Base-by-base conservation (phyloP, 2,329 filamentous ascomycete species). In the Colletotrichum sojae region DNA sequence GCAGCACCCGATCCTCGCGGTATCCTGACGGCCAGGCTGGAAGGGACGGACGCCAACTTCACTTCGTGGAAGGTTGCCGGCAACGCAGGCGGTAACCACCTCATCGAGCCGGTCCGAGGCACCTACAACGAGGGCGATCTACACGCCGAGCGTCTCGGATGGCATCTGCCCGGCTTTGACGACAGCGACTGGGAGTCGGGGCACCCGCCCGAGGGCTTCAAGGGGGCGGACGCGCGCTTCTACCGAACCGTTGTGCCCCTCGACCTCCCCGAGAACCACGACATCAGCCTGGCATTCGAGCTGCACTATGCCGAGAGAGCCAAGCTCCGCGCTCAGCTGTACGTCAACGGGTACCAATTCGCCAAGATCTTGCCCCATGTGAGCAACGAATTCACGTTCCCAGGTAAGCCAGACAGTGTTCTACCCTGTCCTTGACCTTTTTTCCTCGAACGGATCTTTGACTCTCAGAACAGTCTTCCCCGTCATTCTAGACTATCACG, bases 91-190 rank as follows among this genome's bases (percentile, higher is more conserved):
- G 39, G 39, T 13, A 46, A 45, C 36, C 13, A 25, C n/a, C 15
- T 57, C 18, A 48, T 48, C 5, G 54, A 57, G 9, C 22, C 39
- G 20, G 39, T 57, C 20, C 54, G 54, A 15, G 54, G 54, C 10
- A 43, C 54, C n/a, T 57, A 57, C 54, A 57, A 57, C 15, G 54
- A 57, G 15, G 54, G 39, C 15, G 54, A 39, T 10, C 40, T 43
- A 8, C 39, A 43, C 22, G 39, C 54, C 13, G 54, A 57, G 15
- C 54, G 54, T 18, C 54, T 57, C 13, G 54, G 54, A 8, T 57
- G 54, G 39, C 54, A 57, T 27, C 15, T 57, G 20, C 54, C 54
- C n/a, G 54, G 54, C 9, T 57, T 57, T 12, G 39, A 57, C 10
- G 36, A 57, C 39, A 25, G 18, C 36, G 18, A 25, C 6, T 57